Percentiles rank a stretch among this genome's conserved stretches.
Conservation (phyloP, 148 eudicot species). For the Fagopyrum homotropicum region DNA sequence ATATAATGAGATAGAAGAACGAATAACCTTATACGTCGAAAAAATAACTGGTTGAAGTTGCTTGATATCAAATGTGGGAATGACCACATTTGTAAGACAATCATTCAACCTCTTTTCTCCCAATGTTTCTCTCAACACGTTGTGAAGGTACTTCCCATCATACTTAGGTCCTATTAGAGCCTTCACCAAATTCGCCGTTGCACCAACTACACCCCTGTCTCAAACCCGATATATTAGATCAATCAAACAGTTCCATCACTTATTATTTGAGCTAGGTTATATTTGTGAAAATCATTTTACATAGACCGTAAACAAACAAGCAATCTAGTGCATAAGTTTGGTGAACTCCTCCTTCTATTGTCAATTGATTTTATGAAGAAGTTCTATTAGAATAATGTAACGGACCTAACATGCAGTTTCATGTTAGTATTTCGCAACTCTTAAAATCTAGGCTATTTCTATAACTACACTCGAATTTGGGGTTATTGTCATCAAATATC, state of each 20-base stretch:
- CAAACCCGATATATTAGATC: neutral
- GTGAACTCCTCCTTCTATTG: no score
- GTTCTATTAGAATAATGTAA: no score
- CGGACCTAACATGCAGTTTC: neutral
- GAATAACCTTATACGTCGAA: slow-evolving; percentile 22
- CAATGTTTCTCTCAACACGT: slow-evolving; percentile 21
- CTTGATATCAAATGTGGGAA: slow-evolving; percentile 58
- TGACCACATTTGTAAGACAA: slow-evolving; percentile 44
- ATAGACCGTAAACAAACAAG: neutral
- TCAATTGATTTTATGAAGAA: no score
- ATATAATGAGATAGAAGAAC: neutral
- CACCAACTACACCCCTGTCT: slow-evolving; percentile 29
- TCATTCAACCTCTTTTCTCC: slow-evolving; percentile 39
- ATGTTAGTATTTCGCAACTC: no score
- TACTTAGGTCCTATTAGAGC: slow-evolving; percentile 44
- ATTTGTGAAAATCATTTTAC: neutral
- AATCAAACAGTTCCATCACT: no score
- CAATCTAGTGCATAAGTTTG: neutral
- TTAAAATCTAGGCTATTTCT: no score
- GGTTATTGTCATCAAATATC: no score
- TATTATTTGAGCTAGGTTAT: neutral
- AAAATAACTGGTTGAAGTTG: slow-evolving; percentile 46
- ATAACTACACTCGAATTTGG: no score
- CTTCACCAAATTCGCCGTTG: slow-evolving; percentile 15
- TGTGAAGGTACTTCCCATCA: slow-evolving; percentile 52